phyloP scores from a whole-genome alignment of 768 basidiomycete species.

The Mycena floridula region DNA sequence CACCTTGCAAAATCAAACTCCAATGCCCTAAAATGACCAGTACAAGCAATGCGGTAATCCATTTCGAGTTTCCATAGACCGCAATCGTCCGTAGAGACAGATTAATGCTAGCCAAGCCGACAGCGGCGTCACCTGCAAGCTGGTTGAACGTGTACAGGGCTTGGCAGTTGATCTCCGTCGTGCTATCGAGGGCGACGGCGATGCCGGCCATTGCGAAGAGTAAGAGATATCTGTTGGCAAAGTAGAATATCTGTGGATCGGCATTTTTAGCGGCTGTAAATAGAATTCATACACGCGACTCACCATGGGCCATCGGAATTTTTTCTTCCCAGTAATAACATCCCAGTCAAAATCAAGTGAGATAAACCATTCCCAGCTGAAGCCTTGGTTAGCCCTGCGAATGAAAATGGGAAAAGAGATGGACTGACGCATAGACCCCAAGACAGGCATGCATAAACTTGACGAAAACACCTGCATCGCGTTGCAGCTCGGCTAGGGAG shows the following conservation, averaged over 20 bases:
- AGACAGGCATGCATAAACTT: slow-evolving; percentile 56
- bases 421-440: slow-evolving; percentile 52
- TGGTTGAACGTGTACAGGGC: slow-evolving; percentile 64
- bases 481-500: slow-evolving; percentile 21
- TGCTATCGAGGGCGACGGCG: slow-evolving; percentile 50
- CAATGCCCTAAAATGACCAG: slow-evolving; percentile 62
- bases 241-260: slow-evolving; percentile 52
- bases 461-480: slow-evolving; percentile 28
- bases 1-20: slow-evolving; percentile 66
- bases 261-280: neutral
- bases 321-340: slow-evolving; percentile 47
- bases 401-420: neutral
- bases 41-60: slow-evolving; percentile 45
- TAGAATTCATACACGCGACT: slow-evolving; percentile 6
- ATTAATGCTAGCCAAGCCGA: slow-evolving; percentile 68
- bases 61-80: slow-evolving; percentile 53
- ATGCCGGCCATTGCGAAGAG: slow-evolving; percentile 64
- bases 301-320: slow-evolving; percentile 67
- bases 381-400: slow-evolving; percentile 4
- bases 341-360: slow-evolving; percentile 63
- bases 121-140: slow-evolving; percentile 56
- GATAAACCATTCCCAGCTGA: slow-evolving; percentile 63
- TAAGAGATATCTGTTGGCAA: slow-evolving; percentile 60
- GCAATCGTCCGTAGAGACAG: slow-evolving; percentile 70
- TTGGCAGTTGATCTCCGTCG: slow-evolving; percentile 59